These are phyloP conservation scores for Globisporangium abappressorium DNA, from an alignment of 352 stramenopile species.

Conservation along the genomic window DNA sequence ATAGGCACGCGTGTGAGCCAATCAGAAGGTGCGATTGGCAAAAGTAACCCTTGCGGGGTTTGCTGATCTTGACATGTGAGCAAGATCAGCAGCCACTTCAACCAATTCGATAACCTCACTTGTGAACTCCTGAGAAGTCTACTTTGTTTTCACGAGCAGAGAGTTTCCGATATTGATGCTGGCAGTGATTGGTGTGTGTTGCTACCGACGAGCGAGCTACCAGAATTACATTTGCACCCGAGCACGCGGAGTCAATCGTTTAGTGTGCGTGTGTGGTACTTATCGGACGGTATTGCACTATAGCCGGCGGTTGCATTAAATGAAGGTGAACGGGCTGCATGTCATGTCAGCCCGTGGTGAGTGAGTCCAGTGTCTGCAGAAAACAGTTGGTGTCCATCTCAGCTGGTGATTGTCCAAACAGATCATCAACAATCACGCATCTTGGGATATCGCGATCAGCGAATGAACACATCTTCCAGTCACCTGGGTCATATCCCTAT, in stretches of 20 bases:
- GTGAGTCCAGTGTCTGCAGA: neutral
- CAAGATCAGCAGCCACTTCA: neutral
- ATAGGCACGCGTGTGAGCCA: neutral
- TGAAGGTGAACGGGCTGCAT: no score
- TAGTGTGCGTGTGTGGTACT: no score
- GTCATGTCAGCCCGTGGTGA: neutral
- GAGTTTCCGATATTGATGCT: neutral
- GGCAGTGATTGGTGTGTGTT: neutral
- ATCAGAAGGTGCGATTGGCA: constrained; percentile 1
- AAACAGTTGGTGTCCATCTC: neutral
- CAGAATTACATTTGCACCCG: neutral
- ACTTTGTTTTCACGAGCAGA: neutral
- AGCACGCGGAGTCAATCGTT: neutral
- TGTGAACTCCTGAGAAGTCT: neutral
- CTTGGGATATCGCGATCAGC: neutral
- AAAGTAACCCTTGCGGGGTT: neutral
- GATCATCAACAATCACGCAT: neutral
- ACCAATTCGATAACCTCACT: neutral
- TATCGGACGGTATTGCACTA: neutral
- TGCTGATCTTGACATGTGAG: neutral
- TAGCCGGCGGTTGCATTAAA: no score
- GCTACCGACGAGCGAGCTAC: neutral
- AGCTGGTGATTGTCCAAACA: neutral
- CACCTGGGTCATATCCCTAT: neutral
- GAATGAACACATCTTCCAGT: neutral